Base-by-base conservation (phyloP, 2,329 filamentous ascomycete species). In the Pseudomassariella vexata region DNA sequence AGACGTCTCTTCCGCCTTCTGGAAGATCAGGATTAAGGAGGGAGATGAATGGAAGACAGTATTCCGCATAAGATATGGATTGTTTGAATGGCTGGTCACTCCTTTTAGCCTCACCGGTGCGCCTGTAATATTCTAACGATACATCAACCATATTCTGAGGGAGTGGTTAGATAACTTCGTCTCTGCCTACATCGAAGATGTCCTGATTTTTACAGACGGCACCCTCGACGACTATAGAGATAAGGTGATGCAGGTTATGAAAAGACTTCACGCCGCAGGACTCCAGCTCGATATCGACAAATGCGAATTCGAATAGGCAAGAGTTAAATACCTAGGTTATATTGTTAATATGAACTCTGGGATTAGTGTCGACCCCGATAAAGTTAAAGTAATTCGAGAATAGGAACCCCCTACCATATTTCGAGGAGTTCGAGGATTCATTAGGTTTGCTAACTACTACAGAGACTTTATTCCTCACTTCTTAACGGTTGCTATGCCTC, bases 41-140 rank as follows among this genome's bases (percentile, higher is more conserved):
- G 47, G 48, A 5, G 33, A 62, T 21, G 41, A 60, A 37, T 58
- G 39, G 45, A 59, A 53, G 35, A 61, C 41, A 12, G 45, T 44
- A 1, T 64, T 62, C 34, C 16, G 34, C 12, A 60, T 42, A 2
- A 30, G 45, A 17, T 60, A 45, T 29, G 36, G 41, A 4, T 28
- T 45, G 18, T 59, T 39, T 38, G 38, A 58, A 28, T 57, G 52
- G 28, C 23, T 47, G 15, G 31, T 57, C 14, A 53, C 53, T 32
- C 39, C 38, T 12, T 57, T 58, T 36, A 38, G 45, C 2, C 28
- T 56, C 18, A 46, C 35, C 8, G 45, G 43, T 15, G 32, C 34
- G 9, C 31, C 34, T 11, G 35, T 29, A 17, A 29, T 27, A 4
- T 43, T 40, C 24, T 32, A 41, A 23, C 9, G n/a, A 3, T 26